Evolutionary conservation across 164 flowering plant species (phyloP), one percentile per base, ranked within the genome.

Genomic region (Aristolochia californica): DNA sequence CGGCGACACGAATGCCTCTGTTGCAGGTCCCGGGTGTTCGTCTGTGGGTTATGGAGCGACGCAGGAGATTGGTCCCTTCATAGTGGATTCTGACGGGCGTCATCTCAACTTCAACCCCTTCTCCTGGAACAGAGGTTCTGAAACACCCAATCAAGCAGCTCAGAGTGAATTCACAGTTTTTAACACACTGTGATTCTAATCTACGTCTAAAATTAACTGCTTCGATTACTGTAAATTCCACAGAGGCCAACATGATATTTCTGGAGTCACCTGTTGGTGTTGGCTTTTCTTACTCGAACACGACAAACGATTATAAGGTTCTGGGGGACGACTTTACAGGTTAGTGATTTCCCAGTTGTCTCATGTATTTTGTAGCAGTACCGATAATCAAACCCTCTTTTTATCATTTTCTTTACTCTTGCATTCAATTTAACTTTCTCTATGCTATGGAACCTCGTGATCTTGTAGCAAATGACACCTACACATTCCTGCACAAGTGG

Each of bases 31-130:
- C 45, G 98, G 98, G 57, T 91, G 98, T 72, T 91, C 98, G 54
- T 91, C 98, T 64, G 96, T 91, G 71, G 98, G 98, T 61, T 91
- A 88, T 78, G 98, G 98, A 69, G 98, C 96, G 71, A 88, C 96
- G 55, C 93, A 88, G 73, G 98, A 91, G 72, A 86, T 91, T 70
- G 98, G 98, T 59, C 98, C 96, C 59, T 86, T 91, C 66, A 55
- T 88, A 53, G 84, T 91, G 63, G 87, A 84, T 69, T 70, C 64
- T 21, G 62, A 74, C 55, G 85, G 81, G 2, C 58, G 47, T 43
- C 83, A 79, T 22, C 70, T 91, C 47, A 76, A 78, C 62, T 69
- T 74, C 58, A 91, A 91, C 71, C 72, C 79, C 50, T 77, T 68
- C 58, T 65, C 90, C 40, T 86, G 96, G 96, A 83, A 81, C 64